Evolutionary conservation across 169 alveolate species (phyloP).

Genomic region (Plasmodium chabaudi): DNA sequence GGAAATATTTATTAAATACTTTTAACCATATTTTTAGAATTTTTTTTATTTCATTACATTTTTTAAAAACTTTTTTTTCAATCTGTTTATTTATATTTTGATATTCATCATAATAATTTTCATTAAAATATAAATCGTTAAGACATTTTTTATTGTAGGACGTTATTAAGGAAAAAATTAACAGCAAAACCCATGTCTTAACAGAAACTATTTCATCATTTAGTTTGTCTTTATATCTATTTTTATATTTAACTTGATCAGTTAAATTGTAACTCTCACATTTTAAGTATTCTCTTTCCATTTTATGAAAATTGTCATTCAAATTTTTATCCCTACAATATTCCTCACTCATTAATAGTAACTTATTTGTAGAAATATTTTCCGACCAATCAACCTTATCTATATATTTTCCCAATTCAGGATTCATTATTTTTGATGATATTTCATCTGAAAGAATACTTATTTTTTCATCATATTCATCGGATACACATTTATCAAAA

Average conservation of each 20-base stretch:
- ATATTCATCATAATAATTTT: constrained; percentile 56
- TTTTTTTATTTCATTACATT: background rate
- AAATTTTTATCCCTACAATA: background rate
- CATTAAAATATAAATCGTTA: constrained; percentile 49
- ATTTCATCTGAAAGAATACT: background rate
- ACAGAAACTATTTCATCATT: background rate
- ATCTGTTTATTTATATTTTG: background rate
- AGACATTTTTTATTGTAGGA: constrained; percentile 40
- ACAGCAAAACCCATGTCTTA: constrained; percentile 7
- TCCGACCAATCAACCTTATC: background rate
- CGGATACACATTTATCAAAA: background rate
- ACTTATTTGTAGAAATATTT: background rate
- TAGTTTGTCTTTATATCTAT: background rate
- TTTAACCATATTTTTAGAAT: background rate
- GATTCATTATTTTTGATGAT: background rate
- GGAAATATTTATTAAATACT: constrained; percentile 5
- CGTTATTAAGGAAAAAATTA: constrained; percentile 35
- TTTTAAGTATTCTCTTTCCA: background rate
- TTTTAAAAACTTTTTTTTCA: background rate
- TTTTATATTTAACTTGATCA: too few species aligned
- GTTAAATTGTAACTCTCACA: background rate
- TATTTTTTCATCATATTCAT: too few species aligned
- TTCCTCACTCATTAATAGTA: too few species aligned
- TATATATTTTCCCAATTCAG: background rate
- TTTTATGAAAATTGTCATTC: background rate